Conservation (phyloP, 805 yeast species). For the Pichia gijzeniarum region DNA sequence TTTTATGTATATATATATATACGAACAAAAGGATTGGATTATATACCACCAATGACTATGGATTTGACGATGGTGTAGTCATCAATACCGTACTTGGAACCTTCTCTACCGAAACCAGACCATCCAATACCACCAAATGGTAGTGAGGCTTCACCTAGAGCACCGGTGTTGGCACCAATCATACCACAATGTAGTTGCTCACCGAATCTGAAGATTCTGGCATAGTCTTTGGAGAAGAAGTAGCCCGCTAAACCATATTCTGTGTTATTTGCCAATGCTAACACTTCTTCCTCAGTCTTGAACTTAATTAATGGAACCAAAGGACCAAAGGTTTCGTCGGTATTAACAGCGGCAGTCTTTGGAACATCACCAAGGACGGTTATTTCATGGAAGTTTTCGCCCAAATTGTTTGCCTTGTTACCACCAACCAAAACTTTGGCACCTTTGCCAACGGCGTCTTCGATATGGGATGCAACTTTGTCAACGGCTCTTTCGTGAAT, state of each 20-base stretch:
- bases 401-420: constrained; percentile 43
- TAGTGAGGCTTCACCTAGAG: constrained; percentile 59
- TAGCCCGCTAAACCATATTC: constrained; percentile 77
- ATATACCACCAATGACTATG: constrained; percentile 43
- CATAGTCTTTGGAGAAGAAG: constrained; percentile 52
- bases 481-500: constrained; percentile 56
- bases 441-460: constrained; percentile 60
- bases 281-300: constrained; percentile 55
- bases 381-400: constrained; percentile 59
- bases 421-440: constrained; percentile 67
- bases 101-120: constrained; percentile 79
- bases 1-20: too few species aligned
- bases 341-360: constrained; percentile 46
- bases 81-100: constrained; percentile 67
- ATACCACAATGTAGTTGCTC: constrained; percentile 71
- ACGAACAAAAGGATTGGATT: too few species aligned
- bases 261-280: constrained; percentile 55
- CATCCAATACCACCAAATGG: constrained; percentile 77
- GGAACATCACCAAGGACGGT: constrained; percentile 62
- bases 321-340: constrained; percentile 83
- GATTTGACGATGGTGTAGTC: constrained; percentile 66
- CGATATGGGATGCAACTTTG: constrained; percentile 56
- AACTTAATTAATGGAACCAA: constrained; percentile 66
- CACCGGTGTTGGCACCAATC: constrained; percentile 77
- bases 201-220: constrained; percentile 51